phyloP scores from a whole-genome alignment of 1,284 basidiomycete genomes.

The Naganishia liquefaciens region DNA sequence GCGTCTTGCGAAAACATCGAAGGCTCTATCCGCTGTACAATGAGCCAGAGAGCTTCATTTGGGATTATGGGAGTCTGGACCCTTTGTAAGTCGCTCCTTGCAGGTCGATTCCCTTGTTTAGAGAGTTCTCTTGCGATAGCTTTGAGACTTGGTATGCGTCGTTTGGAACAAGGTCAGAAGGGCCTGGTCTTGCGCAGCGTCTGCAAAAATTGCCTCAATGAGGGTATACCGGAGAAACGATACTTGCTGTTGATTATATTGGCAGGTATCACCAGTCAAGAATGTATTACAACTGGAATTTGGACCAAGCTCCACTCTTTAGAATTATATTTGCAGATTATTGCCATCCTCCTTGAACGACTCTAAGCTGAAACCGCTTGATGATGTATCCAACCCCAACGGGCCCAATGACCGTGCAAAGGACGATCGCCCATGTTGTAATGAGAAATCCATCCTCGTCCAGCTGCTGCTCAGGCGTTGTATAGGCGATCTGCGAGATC shows the following conservation, averaged over 20 bases:
- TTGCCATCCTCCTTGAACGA: conserved; percentile 49
- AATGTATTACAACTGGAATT: background rate
- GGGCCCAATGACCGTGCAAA: conserved; percentile 59
- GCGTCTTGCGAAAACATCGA: conserved; percentile 5
- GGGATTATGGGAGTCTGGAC: conserved; percentile 9
- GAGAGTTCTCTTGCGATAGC: background rate
- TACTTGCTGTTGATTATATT: background rate
- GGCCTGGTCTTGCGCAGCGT: conserved; percentile 1
- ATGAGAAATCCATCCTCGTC: conserved; percentile 56
- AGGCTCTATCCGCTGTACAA: background rate
- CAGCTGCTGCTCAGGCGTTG: conserved; percentile 44
- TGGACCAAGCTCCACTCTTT: no score
- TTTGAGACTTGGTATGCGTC: conserved; percentile 12
- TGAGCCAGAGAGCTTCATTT: background rate
- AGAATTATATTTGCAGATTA: conserved; percentile 5
- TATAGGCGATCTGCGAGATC: conserved; percentile 42
- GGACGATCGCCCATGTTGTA: conserved; percentile 59
- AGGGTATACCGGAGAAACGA: no score
- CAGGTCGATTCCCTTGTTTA: background rate
- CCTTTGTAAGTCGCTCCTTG: background rate
- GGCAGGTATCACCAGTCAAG: background rate
- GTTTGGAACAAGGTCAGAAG: background rate
- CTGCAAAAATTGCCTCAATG: background rate
- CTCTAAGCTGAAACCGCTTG: conserved; percentile 46
- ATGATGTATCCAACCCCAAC: conserved; percentile 53